Evolutionary conservation across 2,329 filamentous ascomycete genomes (phyloP).

Genomic region (Fusarium lyarnte): DNA sequence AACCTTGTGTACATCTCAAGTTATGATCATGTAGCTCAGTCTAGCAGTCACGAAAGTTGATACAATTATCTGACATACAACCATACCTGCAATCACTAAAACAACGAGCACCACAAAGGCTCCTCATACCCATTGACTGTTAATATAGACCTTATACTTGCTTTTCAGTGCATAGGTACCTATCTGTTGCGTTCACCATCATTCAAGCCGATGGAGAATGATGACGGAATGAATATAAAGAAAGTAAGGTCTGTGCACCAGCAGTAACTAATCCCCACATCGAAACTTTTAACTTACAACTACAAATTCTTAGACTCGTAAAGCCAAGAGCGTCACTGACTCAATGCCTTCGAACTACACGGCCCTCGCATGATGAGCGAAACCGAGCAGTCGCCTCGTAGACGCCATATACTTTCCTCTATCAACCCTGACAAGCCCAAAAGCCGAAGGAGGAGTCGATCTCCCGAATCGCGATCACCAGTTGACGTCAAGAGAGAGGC

Average conservation of each 20-base stretch:
- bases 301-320: neutral
- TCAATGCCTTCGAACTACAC: constrained; percentile 32
- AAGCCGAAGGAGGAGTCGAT: constrained; percentile 19
- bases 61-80: neutral
- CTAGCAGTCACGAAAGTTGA: neutral
- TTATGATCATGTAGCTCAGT: neutral
- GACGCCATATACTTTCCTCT: constrained; percentile 61
- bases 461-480: constrained; percentile 7
- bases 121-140: neutral
- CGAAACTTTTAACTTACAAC: constrained; percentile 11
- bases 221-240: neutral
- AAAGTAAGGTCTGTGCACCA: neutral
- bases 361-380: constrained; percentile 47
- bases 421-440: constrained; percentile 50
- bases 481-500: constrained; percentile 8
- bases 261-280: neutral
- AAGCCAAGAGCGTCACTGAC: constrained; percentile 1
- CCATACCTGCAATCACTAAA: neutral
- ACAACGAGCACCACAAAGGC: neutral
- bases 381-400: constrained; percentile 48
- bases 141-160: neutral
- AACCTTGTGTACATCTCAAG: too few species aligned
- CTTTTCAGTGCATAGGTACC: neutral
- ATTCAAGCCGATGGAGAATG: neutral
- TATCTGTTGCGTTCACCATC: neutral